These are phyloP conservation scores for Aotearoamyces nothofagi DNA, from an alignment of 2,329 filamentous ascomycete genomes.

Conservation along the genomic window DNA sequence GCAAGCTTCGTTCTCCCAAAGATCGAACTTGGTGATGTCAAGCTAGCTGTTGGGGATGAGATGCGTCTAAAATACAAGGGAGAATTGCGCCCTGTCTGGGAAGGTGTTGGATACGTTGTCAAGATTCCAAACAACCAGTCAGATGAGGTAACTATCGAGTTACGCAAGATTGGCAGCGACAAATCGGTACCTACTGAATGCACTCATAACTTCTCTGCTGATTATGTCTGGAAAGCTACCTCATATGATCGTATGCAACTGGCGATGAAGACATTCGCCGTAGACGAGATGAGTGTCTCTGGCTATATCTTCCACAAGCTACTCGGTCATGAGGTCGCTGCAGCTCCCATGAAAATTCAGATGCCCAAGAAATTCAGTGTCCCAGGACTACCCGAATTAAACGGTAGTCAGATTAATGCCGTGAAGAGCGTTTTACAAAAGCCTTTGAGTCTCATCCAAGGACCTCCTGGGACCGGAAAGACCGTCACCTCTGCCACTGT, in stretches of 20 bases:
- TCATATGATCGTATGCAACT: constrained; percentile 99
- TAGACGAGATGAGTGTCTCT: constrained; percentile 96
- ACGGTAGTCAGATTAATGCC: constrained; percentile 88
- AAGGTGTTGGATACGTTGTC: constrained; percentile 96
- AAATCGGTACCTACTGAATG: constrained; percentile 93
- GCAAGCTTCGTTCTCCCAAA: constrained; percentile 94
- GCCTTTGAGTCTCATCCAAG: constrained; percentile 89
- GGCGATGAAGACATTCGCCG: constrained; percentile 97
- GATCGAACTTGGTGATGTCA: constrained; percentile 93
- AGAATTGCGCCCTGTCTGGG: constrained; percentile 83
- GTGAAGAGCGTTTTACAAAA: constrained; percentile 92
- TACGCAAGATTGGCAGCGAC: constrained; percentile 88
- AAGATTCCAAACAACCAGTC: constrained; percentile 99
- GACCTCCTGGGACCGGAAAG: constrained; percentile 93
- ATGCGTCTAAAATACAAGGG: constrained; percentile 97
- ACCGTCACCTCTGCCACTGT: constrained; percentile 97
- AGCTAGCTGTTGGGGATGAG: constrained; percentile 92
- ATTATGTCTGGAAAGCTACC: constrained; percentile 99
- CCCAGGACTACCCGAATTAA: constrained; percentile 84
- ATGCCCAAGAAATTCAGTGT: constrained; percentile 96
- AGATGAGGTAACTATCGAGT: constrained; percentile 88
- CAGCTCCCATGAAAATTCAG: constrained; percentile 88
- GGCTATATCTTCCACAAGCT: constrained; percentile 98
- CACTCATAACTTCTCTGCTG: constrained; percentile 93
- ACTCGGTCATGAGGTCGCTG: constrained; percentile 85